These are phyloP conservation scores for Polyrhizophydium stewartii DNA, from an alignment of 371 early-diverging fungal genomes.

Conservation along the genomic window DNA sequence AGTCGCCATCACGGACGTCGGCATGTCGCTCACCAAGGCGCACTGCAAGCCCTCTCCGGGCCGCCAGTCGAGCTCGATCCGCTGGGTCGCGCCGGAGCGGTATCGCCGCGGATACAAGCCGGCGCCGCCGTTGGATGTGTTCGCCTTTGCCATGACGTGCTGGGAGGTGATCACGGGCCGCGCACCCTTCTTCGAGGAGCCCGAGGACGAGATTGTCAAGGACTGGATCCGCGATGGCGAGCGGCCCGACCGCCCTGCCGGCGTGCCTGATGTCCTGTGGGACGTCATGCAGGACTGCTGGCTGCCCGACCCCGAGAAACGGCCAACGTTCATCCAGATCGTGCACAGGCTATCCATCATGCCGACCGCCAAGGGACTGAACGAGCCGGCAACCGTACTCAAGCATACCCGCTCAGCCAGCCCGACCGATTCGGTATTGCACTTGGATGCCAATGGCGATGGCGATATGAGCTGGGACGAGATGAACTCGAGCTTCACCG, in stretches of 20 bases:
- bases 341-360: not conserved
- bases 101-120: not conserved
- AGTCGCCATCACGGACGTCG: not conserved
- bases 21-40: not conserved
- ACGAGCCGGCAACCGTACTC: no score
- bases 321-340: not conserved
- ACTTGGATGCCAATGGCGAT: no score
- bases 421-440: no score
- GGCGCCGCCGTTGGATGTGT: not conserved
- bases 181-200: not conserved
- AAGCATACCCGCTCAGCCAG: no score
- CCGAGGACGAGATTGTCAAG: not conserved
- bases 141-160: not conserved
- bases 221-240: constrained; percentile 1
- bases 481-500: constrained; percentile 4
- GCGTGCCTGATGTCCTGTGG: not conserved
- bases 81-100: constrained; percentile 1
- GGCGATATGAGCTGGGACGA: not conserved
- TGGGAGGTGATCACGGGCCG: not conserved
- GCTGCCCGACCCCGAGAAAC: not conserved
- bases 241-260: not conserved
- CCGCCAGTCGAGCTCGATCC: not conserved
- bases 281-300: not conserved
- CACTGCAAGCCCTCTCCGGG: no score
- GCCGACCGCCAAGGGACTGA: no score